Base-by-base conservation (phyloP, 495 filamentous ascomycete genomes). In the Neurospora hispaniola region DNA sequence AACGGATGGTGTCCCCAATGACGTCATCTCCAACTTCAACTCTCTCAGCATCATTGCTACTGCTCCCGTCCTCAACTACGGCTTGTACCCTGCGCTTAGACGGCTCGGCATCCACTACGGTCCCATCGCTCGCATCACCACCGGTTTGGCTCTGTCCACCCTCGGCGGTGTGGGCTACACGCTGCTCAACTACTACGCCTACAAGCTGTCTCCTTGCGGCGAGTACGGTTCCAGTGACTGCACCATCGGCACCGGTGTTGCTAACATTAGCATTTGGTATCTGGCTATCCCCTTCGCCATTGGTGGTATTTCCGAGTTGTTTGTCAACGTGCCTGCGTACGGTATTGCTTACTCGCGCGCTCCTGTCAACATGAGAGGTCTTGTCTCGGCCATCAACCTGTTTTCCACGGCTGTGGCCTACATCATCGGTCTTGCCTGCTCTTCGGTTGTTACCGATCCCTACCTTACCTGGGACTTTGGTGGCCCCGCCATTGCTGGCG, bases 1-100 rank as follows among this genome's bases (percentile, higher is more conserved):
- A 40, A 91, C 89, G 5, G 85, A 90, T 74, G 90, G 90, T 23
- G 88, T 89, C 0, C 91, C 91, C 48, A 94, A 94, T 84, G 92
- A 94, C 75, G 83, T 93, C 74, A 91, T 94, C 81, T 81, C 82
- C 76, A 94, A 93, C 84, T 89, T 94, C 79, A 91, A 94, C 79
- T 88, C 92, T 5, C 85, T 96, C 72, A 82, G 81, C 73, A 89
- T 93, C 77, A 90, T 94, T 79, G 82, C 91, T 73, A 86, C 91
- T 77, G 89, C 91, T 18, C 91, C 91, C 3, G 75, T 92, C 62
- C 83, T 90, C 54, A 90, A 92, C 77, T 85, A 85, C 27, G 72
- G 87, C 42, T 75, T 93, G 69, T 94, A 93, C 79, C 92, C 92
- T 0, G 41, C 84, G 16, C 85, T 94, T 68, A 89, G 90, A 12